Evolutionary conservation across 208 protist genomes (phyloP), one percentile per base, ranked within the genome.

Genomic region (Eutreptiella sp.): DNA sequence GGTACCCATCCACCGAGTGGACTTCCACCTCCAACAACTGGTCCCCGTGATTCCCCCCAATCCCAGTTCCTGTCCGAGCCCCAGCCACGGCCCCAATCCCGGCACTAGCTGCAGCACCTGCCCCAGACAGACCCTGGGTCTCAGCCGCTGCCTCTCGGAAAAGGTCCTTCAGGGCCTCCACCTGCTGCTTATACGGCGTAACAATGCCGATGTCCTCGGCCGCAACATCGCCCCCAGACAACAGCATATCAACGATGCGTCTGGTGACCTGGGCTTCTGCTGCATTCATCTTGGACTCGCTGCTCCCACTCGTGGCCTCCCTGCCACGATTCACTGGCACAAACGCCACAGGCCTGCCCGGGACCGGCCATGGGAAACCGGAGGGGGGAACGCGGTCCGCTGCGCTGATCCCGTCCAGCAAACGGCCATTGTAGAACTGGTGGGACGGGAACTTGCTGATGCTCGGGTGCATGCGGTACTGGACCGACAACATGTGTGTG

Each of bases 1-100:
- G 77, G 28, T 79, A 85, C 11, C 63, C 70, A 58, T 85, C 79
- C 0, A 85, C 79, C 0, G 79, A 66, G 5, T 38, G 36, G 2
- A 84, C 41, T 48, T 83, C 74, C 3, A 79, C 27, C n/a, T n/a
- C n/a, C n/a, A n/a, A n/a, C n/a, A n/a, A n/a, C 29, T 28, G 46
- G 27, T 3, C 21, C 21, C 29, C 11, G 11, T 39, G 9, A 9
- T 39, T 39, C 11, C 11, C 36, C 36, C 11, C 36, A 16, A 16
- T 16, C 11, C 11, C 36, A 16, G 36, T 16, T 9, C 11, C n/a
- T n/a, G n/a, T n/a, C n/a, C n/a, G n/a, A n/a, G n/a, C n/a, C n/a
- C n/a, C n/a, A 14, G 11, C 19, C 14, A n/a, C 26, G 14, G 45
- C 9, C 11, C 45, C 45, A n/a, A n/a, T n/a, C n/a, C n/a, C n/a